phyloP scores from a whole-genome alignment of 2,329 filamentous ascomycete species.

The Aspergillus ustus region DNA sequence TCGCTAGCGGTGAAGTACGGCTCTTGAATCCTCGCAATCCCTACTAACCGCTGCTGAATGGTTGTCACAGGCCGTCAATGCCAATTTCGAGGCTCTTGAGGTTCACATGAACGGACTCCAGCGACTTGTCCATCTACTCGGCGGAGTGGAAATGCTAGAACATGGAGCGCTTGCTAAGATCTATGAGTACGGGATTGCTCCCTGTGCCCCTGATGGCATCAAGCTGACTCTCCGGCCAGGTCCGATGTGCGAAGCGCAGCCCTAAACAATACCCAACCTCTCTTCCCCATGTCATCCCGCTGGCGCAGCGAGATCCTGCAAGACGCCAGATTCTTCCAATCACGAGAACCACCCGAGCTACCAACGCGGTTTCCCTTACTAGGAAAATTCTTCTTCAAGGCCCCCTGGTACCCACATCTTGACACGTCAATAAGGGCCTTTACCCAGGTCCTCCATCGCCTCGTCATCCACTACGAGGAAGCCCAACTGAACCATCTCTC shows the following conservation, averaged over 20 bases:
- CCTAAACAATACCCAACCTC: neutral
- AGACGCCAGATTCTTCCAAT: constrained; percentile 1
- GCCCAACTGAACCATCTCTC: neutral
- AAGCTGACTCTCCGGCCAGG: neutral
- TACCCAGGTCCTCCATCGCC: neutral
- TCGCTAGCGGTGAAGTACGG: constrained; percentile 1
- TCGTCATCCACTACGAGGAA: constrained; percentile 1
- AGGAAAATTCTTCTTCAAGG: neutral
- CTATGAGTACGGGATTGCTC: neutral
- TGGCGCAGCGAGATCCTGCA: constrained; percentile 10
- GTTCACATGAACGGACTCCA: constrained; percentile 6
- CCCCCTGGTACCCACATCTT: neutral
- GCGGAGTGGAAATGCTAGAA: neutral
- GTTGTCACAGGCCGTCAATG: constrained; percentile 3
- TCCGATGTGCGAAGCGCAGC: neutral
- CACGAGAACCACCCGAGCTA: neutral
- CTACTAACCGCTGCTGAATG: neutral
- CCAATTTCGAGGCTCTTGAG: constrained; percentile 2
- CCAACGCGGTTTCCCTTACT: neutral
- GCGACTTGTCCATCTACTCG: neutral
- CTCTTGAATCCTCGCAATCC: too few species aligned
- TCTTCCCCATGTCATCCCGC: constrained; percentile 5
- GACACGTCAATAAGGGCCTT: neutral
- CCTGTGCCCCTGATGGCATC: neutral
- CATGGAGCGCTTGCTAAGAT: neutral